phyloP scores from a whole-genome alignment of 2,329 filamentous ascomycete species.

The Hypoxylon sp. region DNA sequence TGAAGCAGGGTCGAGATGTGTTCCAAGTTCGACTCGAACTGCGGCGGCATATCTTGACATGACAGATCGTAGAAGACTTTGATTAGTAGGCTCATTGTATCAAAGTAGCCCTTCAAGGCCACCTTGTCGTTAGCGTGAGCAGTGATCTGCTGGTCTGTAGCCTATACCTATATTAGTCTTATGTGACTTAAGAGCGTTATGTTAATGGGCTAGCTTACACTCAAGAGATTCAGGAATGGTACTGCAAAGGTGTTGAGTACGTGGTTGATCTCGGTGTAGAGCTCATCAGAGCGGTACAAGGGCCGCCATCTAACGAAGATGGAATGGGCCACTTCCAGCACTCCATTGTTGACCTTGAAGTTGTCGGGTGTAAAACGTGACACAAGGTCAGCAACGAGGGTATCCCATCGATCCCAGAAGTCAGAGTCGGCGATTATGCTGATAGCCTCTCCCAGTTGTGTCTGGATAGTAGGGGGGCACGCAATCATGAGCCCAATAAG shows the following conservation, averaged over 20 bases:
- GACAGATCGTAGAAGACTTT: conserved; percentile 97
- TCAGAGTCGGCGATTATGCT: conserved; percentile 98
- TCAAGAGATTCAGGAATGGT: conserved; percentile 85
- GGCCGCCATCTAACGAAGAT: conserved; percentile 98
- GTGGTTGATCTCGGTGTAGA: conserved; percentile 97
- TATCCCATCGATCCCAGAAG: conserved; percentile 97
- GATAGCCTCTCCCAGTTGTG: conserved; percentile 95
- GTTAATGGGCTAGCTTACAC: conserved; percentile 63
- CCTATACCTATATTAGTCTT: conserved; percentile 58
- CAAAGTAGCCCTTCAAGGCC: conserved; percentile 82
- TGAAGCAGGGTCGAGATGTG: conserved; percentile 85
- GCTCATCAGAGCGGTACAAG: conserved; percentile 90
- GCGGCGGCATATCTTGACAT: conserved; percentile 94
- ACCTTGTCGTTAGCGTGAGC: conserved; percentile 82
- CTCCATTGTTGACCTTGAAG: conserved; percentile 89
- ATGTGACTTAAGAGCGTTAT: background rate
- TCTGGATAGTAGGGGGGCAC: conserved; percentile 87
- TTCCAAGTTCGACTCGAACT: conserved; percentile 90
- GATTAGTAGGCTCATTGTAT: conserved; percentile 87
- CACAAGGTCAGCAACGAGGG: conserved; percentile 90
- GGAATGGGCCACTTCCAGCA: conserved; percentile 96
- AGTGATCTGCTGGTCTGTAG: conserved; percentile 79
- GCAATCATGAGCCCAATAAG: conserved; percentile 97
- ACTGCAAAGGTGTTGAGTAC: conserved; percentile 87
- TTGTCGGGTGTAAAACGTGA: conserved; percentile 87